Base-by-base conservation (phyloP, 78 protist genomes). In the Bodo saltans region DNA sequence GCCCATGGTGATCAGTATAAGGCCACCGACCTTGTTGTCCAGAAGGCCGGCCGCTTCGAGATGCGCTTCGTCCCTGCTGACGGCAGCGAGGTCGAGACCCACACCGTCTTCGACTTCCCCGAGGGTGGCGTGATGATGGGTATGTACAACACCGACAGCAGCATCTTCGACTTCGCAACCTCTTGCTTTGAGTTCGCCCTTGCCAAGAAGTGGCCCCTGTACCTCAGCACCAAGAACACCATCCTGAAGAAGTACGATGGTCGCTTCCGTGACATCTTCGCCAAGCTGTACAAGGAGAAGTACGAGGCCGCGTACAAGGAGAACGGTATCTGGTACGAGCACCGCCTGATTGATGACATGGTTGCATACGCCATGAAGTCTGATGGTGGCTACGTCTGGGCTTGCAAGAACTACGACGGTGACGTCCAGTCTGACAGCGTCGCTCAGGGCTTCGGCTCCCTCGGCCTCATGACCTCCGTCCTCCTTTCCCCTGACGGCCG, bases 331-430 rank as follows among this genome's bases (percentile, higher is more conserved):
- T 74, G 88, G 88, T 94, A 92, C 91, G 97, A 95, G 83, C 97
- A 95, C 83, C 89, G 95, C 27, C 89, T 94, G 30, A 95, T 95
- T 47, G 98, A 95, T 86, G 96, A 95, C 82, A 91, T 94, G 95
- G 98, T 94, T 12, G 98, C 98, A 27, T 74, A 84, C 38, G 90
- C 88, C 0, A 17, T 91, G 35, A 89, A 88, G 86, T 30, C 71
- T n/a, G 37, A 88, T 37, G 98, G 98, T 39, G 98, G 96, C 47
- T 95, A 72, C 85, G 95, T 96, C 40, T 93, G 96, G 97, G 98
- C 98, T 12, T 94, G 96, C 93, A 94, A 94, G 92, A 96, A 96
- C 95, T 94, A 94, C 89, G 98, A 96, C 84, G 98, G 98, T 33
- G 98, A 96, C 76, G 98, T 96, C n/a, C 96, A 94, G 88, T 90